Percentiles rank a stretch among this genome's conserved stretches.
These are phyloP conservation scores for Trypanosoma conorhini DNA, from an alignment of 208 protist genomes.

Conservation along the genomic window DNA sequence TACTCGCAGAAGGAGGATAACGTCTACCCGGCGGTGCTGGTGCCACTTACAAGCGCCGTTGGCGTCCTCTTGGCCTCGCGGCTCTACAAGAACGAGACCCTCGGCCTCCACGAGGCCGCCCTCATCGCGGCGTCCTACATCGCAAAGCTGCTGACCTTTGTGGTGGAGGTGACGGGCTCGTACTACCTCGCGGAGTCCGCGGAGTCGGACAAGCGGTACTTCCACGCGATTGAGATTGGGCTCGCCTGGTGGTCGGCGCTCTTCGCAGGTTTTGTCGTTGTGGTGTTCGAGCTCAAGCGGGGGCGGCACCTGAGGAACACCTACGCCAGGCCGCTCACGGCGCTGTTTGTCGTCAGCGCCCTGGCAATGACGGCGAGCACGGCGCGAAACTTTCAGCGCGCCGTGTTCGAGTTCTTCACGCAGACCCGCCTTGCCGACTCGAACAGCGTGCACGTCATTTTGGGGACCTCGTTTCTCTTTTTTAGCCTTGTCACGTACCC, in stretches of 20 bases:
- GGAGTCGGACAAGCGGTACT: background rate
- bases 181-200: constrained; percentile 56
- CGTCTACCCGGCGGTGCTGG: constrained; percentile 73
- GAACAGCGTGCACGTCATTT: constrained; percentile 58
- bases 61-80: constrained; percentile 55
- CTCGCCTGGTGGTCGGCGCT: constrained; percentile 58
- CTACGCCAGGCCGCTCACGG: constrained; percentile 33
- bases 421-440: constrained; percentile 59
- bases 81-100: constrained; percentile 64
- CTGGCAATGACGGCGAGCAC: constrained; percentile 47
- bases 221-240: constrained; percentile 23
- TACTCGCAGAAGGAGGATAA: constrained; percentile 84
- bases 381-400: constrained; percentile 76
- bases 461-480: constrained; percentile 51
- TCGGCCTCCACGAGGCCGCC: constrained; percentile 44
- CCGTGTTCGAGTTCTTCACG: constrained; percentile 80
- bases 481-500: constrained; percentile 63
- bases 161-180: constrained; percentile 72
- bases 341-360: constrained; percentile 37
- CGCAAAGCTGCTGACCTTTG: constrained; percentile 76
- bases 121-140: constrained; percentile 72
- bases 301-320: constrained; percentile 36
- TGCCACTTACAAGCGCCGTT: constrained; percentile 61
- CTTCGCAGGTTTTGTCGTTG: constrained; percentile 46
- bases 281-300: constrained; percentile 55